Base-by-base conservation (phyloP, 140 eudicot genomes). In the Senecio squalidus region DNA sequence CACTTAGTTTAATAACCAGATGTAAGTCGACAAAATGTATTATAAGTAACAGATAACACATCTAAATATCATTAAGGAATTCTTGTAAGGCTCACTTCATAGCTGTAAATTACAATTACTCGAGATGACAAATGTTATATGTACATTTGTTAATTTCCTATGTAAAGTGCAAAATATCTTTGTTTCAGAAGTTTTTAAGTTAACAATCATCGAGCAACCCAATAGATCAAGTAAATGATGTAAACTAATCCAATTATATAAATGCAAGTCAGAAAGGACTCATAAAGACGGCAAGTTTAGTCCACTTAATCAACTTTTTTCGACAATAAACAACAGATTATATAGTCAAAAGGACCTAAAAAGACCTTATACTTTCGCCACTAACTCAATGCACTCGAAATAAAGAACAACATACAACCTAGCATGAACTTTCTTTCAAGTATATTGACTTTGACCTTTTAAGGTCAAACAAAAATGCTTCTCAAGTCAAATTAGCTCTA, bases 381-480 rank as follows among this genome's bases (percentile, higher is more conserved):
- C 34, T 2, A 23, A 50, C 34, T 50, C 31, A 50, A 50, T 17
- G 44, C 44, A 45, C 15, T 20, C 1, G 28, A 51, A 20, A 20
- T 34, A 31, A 23, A 56, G 4, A 52, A 28, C 25, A 29, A 10
- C 44, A 56, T 41, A 41, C 14, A 14, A 41, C 47, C 47, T 41
- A 18, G 6, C 3, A 41, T 34, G 24, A 25, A 60, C 40, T 7
- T 15, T 11, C 40, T 26, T 27, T n/a, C 5, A 25, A n/a, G 36
- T 8, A 41, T 16, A 26, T n/a, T 25, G 15, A 51, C 11, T 51
- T 56, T 44, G 55, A 45, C 21, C 64, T 61, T 44, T 16, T 28
- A 43, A 15, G 67, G 55, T 61, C 44, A 44, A 43, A 38, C 20
- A 1, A 61, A 36, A 44, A 61, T 9, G 55, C 44, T 11, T 27